Base-by-base conservation (phyloP, 371 early-diverging fungal species). In the Dichotomocladium elegans region DNA sequence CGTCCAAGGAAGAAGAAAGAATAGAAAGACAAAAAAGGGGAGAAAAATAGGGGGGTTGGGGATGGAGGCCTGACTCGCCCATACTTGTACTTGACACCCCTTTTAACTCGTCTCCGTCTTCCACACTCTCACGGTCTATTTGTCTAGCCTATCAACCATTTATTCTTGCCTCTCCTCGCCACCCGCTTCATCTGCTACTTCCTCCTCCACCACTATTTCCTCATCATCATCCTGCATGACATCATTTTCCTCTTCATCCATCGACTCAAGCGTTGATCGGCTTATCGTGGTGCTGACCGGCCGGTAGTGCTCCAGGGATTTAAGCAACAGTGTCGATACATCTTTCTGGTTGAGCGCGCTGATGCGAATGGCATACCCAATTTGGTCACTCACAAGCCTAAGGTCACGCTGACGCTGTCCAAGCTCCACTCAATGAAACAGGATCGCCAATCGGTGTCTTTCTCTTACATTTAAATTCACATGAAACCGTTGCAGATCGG, bases 301-400 rank as follows among this genome's bases (percentile, higher is more conserved):
- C n/a, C 21, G 37, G 26, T 53, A 30, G 33, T 53, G 44, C 44
- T 53, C 53, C 45, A 45, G 33, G 14, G 57, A 31, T 30, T 44
- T 49, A 25, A 57, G 12, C 11, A 57, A 49, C 9, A 50, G 7
- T 19, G 41, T 24, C 11, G 22, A 31, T 22, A 57, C 41, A 17
- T 51, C 34, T 27, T 51, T 57, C 45, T 57, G 57, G 31, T 57
- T 50, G 10, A 57, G 42, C 3, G 43, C 44, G 40, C 33, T 22
- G 19, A 57, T 57, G 1, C 51, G 44, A 34, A 57, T 37, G 2
- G 33, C 19, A 9, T 40, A 44, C 37, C 37, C 29, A 19, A 57
- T 44, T 19, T 51, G 57, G 14, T 49, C 50, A 43, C 48, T 25
- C 12, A 57, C 22, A n/a, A 27, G 19, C 19, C 35, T 35, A 14